phyloP scores from a whole-genome alignment of 257 asterid genomes.

The Nicotiana sylvestris region DNA sequence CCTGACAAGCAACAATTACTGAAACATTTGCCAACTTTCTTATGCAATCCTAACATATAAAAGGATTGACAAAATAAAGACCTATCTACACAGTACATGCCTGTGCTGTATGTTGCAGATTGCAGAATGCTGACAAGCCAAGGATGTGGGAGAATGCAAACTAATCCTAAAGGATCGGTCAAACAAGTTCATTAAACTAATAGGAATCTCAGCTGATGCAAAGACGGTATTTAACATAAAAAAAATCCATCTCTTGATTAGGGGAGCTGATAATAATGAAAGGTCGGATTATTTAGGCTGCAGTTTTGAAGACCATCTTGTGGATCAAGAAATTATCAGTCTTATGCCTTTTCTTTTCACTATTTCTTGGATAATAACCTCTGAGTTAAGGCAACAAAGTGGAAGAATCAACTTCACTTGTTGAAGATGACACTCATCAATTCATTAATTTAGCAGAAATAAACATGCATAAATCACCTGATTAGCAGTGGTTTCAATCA shows the following conservation, averaged over 20 bases:
- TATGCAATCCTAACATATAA: neutral
- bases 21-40: neutral
- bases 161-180: neutral
- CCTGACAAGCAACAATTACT: neutral
- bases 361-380: neutral
- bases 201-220: neutral
- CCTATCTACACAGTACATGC: neutral
- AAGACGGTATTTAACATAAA: neutral
- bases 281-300: neutral
- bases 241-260: neutral
- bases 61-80: neutral
- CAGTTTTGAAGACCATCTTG: neutral
- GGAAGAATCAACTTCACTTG: neutral
- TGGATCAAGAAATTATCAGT: neutral
- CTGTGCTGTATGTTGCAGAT: neutral
- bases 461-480: conserved; percentile 38
- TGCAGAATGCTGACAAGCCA: neutral
- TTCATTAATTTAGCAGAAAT: neutral
- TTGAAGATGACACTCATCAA: neutral
- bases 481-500: conserved; percentile 67
- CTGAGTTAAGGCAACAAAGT: neutral
- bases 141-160: neutral
- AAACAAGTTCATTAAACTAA: neutral
- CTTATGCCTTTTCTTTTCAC: neutral
- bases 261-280: neutral